These are phyloP conservation scores for Olyra latifolia DNA, from an alignment of 176 grass and related monocot species.

Conservation along the genomic window DNA sequence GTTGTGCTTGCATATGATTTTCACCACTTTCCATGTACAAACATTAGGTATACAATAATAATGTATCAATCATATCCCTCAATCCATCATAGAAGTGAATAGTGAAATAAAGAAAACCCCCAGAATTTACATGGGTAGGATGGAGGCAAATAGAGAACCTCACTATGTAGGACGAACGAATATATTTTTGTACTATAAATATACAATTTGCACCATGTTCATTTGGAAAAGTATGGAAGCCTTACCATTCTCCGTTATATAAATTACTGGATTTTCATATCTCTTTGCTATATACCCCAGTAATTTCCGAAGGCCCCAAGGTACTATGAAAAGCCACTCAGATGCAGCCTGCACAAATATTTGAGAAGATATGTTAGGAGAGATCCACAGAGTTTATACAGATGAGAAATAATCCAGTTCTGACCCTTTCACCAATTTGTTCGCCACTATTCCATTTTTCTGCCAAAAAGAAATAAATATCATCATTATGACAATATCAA, in stretches of 20 bases:
- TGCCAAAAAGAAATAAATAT: constrained; percentile 52
- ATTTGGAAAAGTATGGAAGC: constrained; percentile 17
- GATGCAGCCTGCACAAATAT: constrained; percentile 84
- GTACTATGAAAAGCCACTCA: constrained; percentile 91
- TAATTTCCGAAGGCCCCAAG: constrained; percentile 80
- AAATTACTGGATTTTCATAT: constrained; percentile 70
- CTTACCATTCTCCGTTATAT: constrained; percentile 95
- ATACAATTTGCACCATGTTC: neutral
- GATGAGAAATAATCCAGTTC: constrained; percentile 11
- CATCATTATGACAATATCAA: constrained; percentile 31
- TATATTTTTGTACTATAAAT: neutral
- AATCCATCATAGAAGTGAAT: neutral
- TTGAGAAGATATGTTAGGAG: constrained; percentile 23
- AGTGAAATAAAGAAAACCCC: neutral
- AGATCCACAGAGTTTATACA: constrained; percentile 1
- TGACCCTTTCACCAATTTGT: constrained; percentile 92
- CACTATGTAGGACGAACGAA: neutral
- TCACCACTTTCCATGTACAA: neutral
- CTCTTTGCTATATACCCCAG: constrained; percentile 70
- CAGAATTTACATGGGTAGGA: neutral
- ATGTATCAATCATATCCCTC: neutral
- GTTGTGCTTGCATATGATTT: neutral
- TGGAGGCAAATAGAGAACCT: neutral
- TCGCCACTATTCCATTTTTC: constrained; percentile 62
- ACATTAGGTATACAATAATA: neutral